phyloP scores from a whole-genome alignment of 2,329 filamentous ascomycete genomes.

The Huntiella abstrusa region DNA sequence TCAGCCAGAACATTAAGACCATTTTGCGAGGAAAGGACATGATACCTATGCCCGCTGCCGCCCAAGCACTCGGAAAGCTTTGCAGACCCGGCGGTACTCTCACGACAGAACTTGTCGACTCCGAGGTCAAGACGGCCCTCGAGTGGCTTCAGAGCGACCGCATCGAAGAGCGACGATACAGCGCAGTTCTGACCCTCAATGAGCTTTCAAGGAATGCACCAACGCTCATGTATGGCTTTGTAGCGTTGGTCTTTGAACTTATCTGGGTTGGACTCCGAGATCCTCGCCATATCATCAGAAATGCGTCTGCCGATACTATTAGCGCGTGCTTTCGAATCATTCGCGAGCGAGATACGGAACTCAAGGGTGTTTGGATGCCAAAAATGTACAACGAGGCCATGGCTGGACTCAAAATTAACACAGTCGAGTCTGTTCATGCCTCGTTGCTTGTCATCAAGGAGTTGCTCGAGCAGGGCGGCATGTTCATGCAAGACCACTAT shows the following conservation, averaged over 20 bases:
- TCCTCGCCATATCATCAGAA: constrained; percentile 73
- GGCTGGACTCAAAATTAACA: constrained; percentile 58
- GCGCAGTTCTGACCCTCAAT: constrained; percentile 74
- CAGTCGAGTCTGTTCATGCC: constrained; percentile 81
- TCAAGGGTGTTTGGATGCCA: constrained; percentile 73
- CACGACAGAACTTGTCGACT: constrained; percentile 89
- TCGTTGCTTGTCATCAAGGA: constrained; percentile 85
- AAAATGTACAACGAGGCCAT: constrained; percentile 80
- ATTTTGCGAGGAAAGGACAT: constrained; percentile 84
- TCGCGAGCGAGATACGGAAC: constrained; percentile 70
- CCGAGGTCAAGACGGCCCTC: constrained; percentile 85
- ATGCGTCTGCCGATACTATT: constrained; percentile 80
- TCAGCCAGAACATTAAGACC: constrained; percentile 73
- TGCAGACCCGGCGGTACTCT: constrained; percentile 84
- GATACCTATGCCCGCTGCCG: constrained; percentile 75
- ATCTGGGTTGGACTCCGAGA: constrained; percentile 92
- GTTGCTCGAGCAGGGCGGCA: constrained; percentile 80
- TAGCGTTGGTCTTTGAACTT: constrained; percentile 85
- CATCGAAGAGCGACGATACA: constrained; percentile 82
- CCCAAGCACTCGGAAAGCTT: constrained; percentile 72
- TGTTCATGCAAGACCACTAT: constrained; percentile 98
- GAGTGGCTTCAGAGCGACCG: constrained; percentile 95
- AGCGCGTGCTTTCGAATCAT: constrained; percentile 94
- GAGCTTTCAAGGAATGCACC: constrained; percentile 86
- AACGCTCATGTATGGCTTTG: constrained; percentile 87